Evolutionary conservation across 305 asterid species (phyloP), one percentile per base, ranked within the genome.

Genomic region (Fraxinus dipetala): DNA sequence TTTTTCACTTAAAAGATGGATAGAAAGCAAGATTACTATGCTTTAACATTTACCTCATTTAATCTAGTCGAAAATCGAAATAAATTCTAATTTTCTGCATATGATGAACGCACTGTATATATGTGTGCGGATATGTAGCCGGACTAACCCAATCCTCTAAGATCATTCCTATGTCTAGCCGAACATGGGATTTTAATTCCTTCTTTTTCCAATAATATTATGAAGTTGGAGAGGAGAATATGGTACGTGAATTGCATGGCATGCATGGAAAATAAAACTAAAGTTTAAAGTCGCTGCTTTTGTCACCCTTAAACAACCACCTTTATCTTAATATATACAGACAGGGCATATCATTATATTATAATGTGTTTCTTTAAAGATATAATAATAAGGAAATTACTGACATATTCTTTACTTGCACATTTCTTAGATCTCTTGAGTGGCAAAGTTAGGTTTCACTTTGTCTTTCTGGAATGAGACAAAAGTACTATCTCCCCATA

Each of bases 321-420:
- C 86, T 86, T 77, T 88, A 79, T 67, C 48, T 72, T 51, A 80
- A 77, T 83, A 9, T 26, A 10, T 26, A 10, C 38, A 20, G 14
- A 31, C 28, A 61, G 26, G 14, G 24, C 13, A 38, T 79, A 70
- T 79, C 75, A 51, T 72, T 18, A 63, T 22, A 48, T 4, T 13
- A 34, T 40, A 40, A 40, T 40, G 48, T 40, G 48, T 2, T 10
- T 40, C 48, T 40, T 40, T 40, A 40, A 38, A 38, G 45, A 38
- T 38, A 40, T 24, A 22, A 34, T 54, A 40, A 75, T 8, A 82
- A 80, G 81, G 14, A 76, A 73, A 80, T 80, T 54, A 88, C 83
- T 84, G 89, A 88, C 89, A 88, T 84, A 93, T 95, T 93, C 99
- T 87, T 95, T 94, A 81, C 99, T 94, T 95, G 97, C 82, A 85